Evolutionary conservation across 208 protist species (phyloP), one percentile per base, ranked within the genome.

Genomic region (Trichomonas vaginalis): DNA sequence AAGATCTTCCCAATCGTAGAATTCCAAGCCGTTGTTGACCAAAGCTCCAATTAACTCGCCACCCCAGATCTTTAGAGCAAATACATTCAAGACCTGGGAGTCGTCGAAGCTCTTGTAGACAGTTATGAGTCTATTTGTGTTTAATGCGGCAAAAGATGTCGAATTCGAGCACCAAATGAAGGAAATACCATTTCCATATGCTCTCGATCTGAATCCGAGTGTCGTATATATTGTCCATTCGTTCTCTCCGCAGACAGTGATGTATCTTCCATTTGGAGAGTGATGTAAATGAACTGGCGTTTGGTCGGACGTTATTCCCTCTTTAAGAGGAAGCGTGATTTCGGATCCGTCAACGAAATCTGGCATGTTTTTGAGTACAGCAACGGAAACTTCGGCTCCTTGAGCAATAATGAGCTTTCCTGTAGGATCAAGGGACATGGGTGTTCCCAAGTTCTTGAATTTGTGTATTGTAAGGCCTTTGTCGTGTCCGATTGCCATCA

Each of bases 401-500:
- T 90, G 37, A 23, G 40, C 37, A 90, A 90, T 48, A 48, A 90
- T 17, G 10, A 48, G 8, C 32, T 90, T 90, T 48, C 82, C 82
- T n/a, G 15, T n/a, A 17, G 0, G 12, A 48, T 90, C 82, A 12
- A 90, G 23, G 12, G 82, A 90, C 42, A 90, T 90, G 0, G 82
- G 82, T 23, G 42, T 48, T 21, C 82, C 82, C 4, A 3, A 32
- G 42, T 90, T 17, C 35, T 45, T n/a, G 42, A 90, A 90, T 90
- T 90, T 90, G 9, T 39, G 9, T 10, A 90, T 90, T 46, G 37
- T 35, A n/a, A 90, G 32, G 8, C 96, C 97, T 79, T 97, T 96
- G 83, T 97, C 97, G 86, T 98, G 99, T 46, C 98, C 98, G 88
- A 99, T 97, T 27, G 98, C 98, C 62, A 99, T 96, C 97, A 42